Conservation (phyloP, 2,329 filamentous ascomycete species). For the Diaporthe vexans region DNA sequence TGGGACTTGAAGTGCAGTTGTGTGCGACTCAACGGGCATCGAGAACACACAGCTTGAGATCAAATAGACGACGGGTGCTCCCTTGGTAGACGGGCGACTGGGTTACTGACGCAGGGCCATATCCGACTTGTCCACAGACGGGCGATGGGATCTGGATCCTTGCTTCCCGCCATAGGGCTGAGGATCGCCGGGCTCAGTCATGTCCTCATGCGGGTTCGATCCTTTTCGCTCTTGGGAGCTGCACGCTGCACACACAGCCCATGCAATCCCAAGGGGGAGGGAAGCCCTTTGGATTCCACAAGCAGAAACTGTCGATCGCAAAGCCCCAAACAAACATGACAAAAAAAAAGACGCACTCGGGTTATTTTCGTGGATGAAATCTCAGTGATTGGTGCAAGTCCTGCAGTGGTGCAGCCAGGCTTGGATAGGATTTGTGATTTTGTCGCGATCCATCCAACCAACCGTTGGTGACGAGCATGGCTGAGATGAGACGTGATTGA, state of each 20-base stretch:
- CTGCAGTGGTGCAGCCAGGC: not conserved
- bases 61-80: no score
- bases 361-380: not conserved
- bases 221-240: conserved; percentile 7
- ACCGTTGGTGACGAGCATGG: no score
- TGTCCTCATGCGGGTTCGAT: conserved; percentile 27
- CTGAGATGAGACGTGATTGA: not conserved
- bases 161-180: conserved; percentile 35
- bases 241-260: not conserved
- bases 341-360: not conserved
- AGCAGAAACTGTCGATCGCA: no score
- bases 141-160: conserved; percentile 23
- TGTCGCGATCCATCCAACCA: not conserved
- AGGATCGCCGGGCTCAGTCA: conserved; percentile 23
- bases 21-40: not conserved
- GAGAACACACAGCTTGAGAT: not conserved
- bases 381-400: not conserved
- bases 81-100: no score
- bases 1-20: not conserved
- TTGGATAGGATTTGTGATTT: not conserved
- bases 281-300: not conserved
- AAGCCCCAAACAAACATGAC: no score
- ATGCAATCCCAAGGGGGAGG: conserved; percentile 5
- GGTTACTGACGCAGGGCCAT: no score
- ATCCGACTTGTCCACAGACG: not conserved